Conservation (phyloP, 352 stramenopile species). For the Globisporangium ultimum region DNA sequence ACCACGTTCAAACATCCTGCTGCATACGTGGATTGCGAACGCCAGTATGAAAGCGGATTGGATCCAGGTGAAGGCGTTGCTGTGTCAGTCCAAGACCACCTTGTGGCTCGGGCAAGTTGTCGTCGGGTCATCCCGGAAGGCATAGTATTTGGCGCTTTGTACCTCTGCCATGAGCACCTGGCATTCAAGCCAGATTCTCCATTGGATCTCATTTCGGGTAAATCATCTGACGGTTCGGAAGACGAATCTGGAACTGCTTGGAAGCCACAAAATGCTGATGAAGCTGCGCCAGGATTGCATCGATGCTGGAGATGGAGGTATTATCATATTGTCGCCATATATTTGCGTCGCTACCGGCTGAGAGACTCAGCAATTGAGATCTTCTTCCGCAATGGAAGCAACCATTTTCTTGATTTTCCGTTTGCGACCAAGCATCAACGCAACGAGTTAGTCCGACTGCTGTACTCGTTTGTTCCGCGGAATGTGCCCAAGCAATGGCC, state of each 20-base stretch:
- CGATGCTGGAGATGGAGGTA: constrained; percentile 83
- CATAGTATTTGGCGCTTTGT: constrained; percentile 64
- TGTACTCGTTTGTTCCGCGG: constrained; percentile 77
- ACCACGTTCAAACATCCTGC: constrained; percentile 11
- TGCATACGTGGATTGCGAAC: constrained; percentile 25
- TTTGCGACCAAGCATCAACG: constrained; percentile 62
- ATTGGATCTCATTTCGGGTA: constrained; percentile 9
- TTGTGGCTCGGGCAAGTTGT: constrained; percentile 58
- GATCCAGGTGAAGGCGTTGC: constrained; percentile 68
- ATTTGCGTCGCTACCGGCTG: constrained; percentile 80
- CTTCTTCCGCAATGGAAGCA: constrained; percentile 75
- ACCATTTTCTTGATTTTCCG: constrained; percentile 82
- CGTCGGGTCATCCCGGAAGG: constrained; percentile 78
- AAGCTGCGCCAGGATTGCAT: constrained; percentile 64
- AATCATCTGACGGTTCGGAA: background rate
- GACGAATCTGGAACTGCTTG: background rate
- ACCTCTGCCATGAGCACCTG: constrained; percentile 56
- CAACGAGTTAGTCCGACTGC: constrained; percentile 64
- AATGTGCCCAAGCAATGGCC: constrained; percentile 78
- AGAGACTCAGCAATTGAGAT: constrained; percentile 81
- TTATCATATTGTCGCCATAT: constrained; percentile 67
- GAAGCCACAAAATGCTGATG: constrained; percentile 23
- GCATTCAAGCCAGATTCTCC: constrained; percentile 54
- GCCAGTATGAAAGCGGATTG: constrained; percentile 46
- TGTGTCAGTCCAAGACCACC: constrained; percentile 52